Evolutionary conservation across 805 yeast genomes (phyloP).

Genomic region (Lipomyces kockii): DNA sequence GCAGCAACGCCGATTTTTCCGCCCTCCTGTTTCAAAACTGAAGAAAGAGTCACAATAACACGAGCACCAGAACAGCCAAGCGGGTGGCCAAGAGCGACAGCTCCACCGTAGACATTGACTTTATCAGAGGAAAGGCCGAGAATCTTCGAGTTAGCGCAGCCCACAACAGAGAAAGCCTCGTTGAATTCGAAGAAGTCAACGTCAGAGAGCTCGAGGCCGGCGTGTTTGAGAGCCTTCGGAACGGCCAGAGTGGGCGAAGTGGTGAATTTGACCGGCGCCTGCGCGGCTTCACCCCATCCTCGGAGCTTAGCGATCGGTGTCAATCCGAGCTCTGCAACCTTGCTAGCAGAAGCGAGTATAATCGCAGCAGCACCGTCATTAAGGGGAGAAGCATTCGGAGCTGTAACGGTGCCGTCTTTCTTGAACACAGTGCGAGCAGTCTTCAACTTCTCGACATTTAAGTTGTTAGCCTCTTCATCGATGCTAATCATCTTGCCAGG

Average conservation of each 20-base stretch:
- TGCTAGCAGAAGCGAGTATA: slow-evolving; percentile 79
- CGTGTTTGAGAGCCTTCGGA: slow-evolving; percentile 93
- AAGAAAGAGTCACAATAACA: slow-evolving; percentile 81
- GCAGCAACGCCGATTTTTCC: slow-evolving; percentile 94
- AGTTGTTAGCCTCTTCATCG: slow-evolving; percentile 84
- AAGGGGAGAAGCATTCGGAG: slow-evolving; percentile 93
- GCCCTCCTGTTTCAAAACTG: slow-evolving; percentile 80
- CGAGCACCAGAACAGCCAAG: slow-evolving; percentile 97
- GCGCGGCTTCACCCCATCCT: slow-evolving; percentile 99
- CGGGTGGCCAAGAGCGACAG: slow-evolving; percentile 96
- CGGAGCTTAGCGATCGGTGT: slow-evolving; percentile 86
- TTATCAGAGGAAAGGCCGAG: slow-evolving; percentile 55
- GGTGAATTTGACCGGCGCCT: slow-evolving; percentile 92
- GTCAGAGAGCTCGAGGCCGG: slow-evolving; percentile 64
- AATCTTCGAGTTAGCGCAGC: slow-evolving; percentile 82
- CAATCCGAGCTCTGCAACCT: slow-evolving; percentile 81
- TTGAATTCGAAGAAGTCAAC: slow-evolving; percentile 93
- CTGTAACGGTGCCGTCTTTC: slow-evolving; percentile 95
- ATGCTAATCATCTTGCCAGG: slow-evolving; percentile 66
- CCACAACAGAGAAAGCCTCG: slow-evolving; percentile 98
- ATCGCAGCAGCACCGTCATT: slow-evolving; percentile 99
- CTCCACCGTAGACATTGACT: slow-evolving; percentile 93
- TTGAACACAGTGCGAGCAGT: slow-evolving; percentile 94
- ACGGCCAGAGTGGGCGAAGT: slow-evolving; percentile 94
- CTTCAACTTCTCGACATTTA: slow-evolving; percentile 75